These are phyloP conservation scores for Nicotiana tabacum DNA, from an alignment of 257 asterid genomes.

Conservation along the genomic window DNA sequence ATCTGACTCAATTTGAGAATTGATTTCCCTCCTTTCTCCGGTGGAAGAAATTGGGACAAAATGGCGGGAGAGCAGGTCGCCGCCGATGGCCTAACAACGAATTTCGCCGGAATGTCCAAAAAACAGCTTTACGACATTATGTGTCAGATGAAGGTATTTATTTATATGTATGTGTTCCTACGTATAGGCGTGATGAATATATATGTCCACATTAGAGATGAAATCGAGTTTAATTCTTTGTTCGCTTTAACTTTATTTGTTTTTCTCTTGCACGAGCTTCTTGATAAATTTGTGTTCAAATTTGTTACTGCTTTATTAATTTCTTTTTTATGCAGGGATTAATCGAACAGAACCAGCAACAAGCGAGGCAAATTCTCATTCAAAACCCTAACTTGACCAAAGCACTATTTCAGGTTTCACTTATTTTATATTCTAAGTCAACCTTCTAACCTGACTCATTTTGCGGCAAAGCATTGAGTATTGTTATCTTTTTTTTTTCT, in stretches of 20 bases:
- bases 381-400: constrained; percentile 84
- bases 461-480: not conserved
- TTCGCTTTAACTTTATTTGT: not conserved
- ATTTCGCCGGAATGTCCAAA: constrained; percentile 88
- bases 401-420: constrained; percentile 86
- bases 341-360: constrained; percentile 86
- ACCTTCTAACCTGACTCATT: not conserved
- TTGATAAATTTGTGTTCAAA: not conserved
- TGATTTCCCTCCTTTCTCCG: not conserved
- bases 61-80: constrained; percentile 7
- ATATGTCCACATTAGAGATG: not conserved
- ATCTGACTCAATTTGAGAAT: too few species aligned
- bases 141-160: constrained; percentile 87
- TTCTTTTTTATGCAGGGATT: constrained; percentile 38
- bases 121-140: constrained; percentile 80
- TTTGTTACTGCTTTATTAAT: not conserved
- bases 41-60: constrained; percentile 36
- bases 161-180: not conserved
- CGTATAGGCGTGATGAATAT: too few species aligned
- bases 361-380: constrained; percentile 88
- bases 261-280: not conserved
- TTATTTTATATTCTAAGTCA: not conserved
- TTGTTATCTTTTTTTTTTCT: not conserved
- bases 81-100: constrained; percentile 67
- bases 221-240: not conserved